Evolutionary conservation across 1,139 yeast genomes (phyloP).

Genomic region (Suhomyces choctaworum): DNA sequence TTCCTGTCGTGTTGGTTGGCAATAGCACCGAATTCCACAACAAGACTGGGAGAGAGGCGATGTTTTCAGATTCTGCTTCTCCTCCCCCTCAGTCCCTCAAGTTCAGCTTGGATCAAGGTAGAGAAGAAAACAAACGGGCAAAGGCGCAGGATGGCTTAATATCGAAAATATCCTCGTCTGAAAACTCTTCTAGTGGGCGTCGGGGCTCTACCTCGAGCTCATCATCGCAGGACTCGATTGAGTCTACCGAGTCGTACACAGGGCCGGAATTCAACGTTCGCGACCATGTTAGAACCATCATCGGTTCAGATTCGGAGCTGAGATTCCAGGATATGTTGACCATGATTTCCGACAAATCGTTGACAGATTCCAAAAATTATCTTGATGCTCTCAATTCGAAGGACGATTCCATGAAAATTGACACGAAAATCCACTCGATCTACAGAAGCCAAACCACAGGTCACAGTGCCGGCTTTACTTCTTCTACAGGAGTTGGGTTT

Average conservation of each 20-base stretch:
- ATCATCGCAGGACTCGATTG: slow-evolving; percentile 16
- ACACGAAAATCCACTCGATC: slow-evolving; percentile 35
- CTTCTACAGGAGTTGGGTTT: slow-evolving; percentile 3
- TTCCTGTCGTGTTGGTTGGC: slow-evolving; percentile 45
- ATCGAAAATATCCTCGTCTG: neutral
- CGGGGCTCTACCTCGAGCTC: slow-evolving; percentile 5
- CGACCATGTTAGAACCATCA: slow-evolving; percentile 6
- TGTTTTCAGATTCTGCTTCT: neutral
- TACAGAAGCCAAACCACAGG: slow-evolving; percentile 28
- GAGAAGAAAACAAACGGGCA: slow-evolving; percentile 1
- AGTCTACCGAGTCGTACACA: slow-evolving; percentile 18
- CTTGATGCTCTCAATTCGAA: slow-evolving; percentile 23
- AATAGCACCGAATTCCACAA: slow-evolving; percentile 21
- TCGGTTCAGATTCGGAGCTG: slow-evolving; percentile 5
- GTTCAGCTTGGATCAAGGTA: slow-evolving; percentile 12
- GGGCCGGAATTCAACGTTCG: slow-evolving; percentile 14
- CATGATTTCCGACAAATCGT: slow-evolving; percentile 33
- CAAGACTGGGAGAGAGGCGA: slow-evolving; percentile 13
- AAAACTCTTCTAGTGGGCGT: neutral
- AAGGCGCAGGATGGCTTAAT: neutral
- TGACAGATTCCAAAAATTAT: slow-evolving; percentile 27
- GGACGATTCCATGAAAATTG: slow-evolving; percentile 24
- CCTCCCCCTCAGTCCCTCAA: slow-evolving; percentile 10
- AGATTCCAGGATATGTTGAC: slow-evolving; percentile 27
- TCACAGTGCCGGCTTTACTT: slow-evolving; percentile 8